A percentile compares a stretch with the other conserved stretches of the same genome.
phyloP scores from a whole-genome alignment of 208 protist genomes.

The Endotrypanum monterogeii region DNA sequence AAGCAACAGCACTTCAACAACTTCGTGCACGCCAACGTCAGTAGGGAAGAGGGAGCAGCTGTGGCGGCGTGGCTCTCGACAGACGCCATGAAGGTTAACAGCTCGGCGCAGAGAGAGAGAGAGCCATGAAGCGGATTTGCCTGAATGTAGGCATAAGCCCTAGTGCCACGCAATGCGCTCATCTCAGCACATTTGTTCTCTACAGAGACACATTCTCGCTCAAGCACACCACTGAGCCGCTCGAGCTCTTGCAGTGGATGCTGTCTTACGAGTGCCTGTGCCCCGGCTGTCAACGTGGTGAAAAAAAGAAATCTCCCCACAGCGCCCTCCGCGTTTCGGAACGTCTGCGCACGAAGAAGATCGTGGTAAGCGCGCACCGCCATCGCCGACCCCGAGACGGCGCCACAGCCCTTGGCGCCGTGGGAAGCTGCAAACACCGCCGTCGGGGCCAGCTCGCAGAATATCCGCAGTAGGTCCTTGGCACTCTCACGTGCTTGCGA shows the following conservation, averaged over 20 bases:
- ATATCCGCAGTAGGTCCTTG: constrained; percentile 48
- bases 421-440: constrained; percentile 29
- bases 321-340: constrained; percentile 69
- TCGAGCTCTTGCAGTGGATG: constrained; percentile 28
- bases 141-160: constrained; percentile 57
- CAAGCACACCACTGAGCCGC: constrained; percentile 19
- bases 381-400: background rate
- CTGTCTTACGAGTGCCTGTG: constrained; percentile 4
- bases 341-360: constrained; percentile 47
- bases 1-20: constrained; percentile 54
- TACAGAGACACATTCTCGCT: constrained; percentile 27
- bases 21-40: constrained; percentile 30
- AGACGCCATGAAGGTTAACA: constrained; percentile 31
- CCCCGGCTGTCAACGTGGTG: constrained; percentile 13
- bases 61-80: constrained; percentile 1
- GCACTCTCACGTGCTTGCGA: constrained; percentile 54
- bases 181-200: constrained; percentile 34
- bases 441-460: constrained; percentile 38
- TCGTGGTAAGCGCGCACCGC: constrained; percentile 28
- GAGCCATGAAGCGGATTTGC: constrained; percentile 65
- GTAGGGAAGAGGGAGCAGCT: constrained; percentile 2
- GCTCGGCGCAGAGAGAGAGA: constrained; percentile 64
- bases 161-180: constrained; percentile 30
- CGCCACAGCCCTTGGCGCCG: background rate
- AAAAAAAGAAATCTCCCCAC: constrained; percentile 61